Evolutionary conservation across 225 moss, liverwort and hornwort species (phyloP).

Genomic region (Rhytidiadelphus loreus): DNA sequence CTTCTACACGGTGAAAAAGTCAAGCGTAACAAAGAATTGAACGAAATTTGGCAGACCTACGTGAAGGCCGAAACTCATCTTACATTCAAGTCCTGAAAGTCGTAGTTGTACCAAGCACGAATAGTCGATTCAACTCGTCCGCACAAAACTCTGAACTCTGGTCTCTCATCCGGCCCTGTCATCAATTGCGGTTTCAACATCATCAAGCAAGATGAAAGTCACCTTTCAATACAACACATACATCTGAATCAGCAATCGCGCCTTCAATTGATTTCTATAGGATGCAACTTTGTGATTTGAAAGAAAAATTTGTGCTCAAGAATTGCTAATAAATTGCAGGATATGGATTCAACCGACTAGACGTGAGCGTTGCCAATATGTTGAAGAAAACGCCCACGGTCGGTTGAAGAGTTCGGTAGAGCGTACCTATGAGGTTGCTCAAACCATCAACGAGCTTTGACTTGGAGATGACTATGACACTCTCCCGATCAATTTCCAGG

Average conservation of each 20-base stretch:
- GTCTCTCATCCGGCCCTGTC: slow-evolving; percentile 39
- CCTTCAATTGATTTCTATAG: background rate
- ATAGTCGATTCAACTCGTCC: slow-evolving; percentile 48
- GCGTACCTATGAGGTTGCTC: slow-evolving; percentile 33
- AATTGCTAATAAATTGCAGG: background rate
- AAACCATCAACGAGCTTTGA: slow-evolving; percentile 44
- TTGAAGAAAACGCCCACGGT: background rate
- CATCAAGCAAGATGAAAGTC: background rate
- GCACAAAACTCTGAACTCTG: slow-evolving; percentile 37
- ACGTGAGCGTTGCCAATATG: background rate
- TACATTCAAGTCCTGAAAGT: slow-evolving; percentile 54
- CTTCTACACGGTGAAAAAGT: background rate
- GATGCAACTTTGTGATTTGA: background rate
- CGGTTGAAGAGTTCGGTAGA: background rate
- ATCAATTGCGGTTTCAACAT: background rate
- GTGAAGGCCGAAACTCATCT: background rate
- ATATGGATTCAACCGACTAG: background rate
- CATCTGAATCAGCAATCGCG: background rate
- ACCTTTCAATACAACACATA: background rate
- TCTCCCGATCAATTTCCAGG: slow-evolving; percentile 50
- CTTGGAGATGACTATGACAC: slow-evolving; percentile 37
- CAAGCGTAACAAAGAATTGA: background rate
- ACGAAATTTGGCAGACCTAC: background rate
- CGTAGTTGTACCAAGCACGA: slow-evolving; percentile 57
- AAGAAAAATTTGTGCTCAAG: background rate